Base-by-base conservation (phyloP, 1,284 basidiomycete species). In the Blastosporella zonata region DNA sequence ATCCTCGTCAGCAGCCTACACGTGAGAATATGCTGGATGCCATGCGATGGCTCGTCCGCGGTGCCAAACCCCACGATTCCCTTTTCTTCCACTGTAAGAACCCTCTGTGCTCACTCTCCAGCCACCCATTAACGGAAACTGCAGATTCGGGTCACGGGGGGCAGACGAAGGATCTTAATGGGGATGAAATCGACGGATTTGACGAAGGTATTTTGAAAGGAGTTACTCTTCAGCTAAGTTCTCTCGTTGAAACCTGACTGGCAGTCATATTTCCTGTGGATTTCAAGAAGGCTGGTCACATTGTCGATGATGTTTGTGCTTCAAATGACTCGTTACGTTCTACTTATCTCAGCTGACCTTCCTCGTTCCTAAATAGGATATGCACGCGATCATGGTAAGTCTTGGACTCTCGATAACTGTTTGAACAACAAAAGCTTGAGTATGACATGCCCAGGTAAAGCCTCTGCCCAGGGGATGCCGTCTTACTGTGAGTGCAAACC, bases 31-130 rank as follows among this genome's bases (percentile, higher is more conserved):
- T 97, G 54, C 61, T 91, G n/a, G 74, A 78, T 20, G 90, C 84
- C 1, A 93, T 94, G 89, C 74, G 72, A 37, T 95, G 93, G 93
- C 79, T 96, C n/a, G 89, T 95, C 2, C 67, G 72, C 21, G 82
- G 75, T 52, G 92, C 93, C 1, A 70, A 73, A 23, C 71, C 78
- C 3, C 77, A 95, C 56, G 93, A 95, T 65, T 85, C 91, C 1
- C 68, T 96, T 8, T 92, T 95, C 67, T 87, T 95, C 66, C 92
- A 95, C 59, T 95, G 86, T 86, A 62, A 47, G 81, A 40, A 25
- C n/a, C 15, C 40, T 49, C 35, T 34, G 21, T 12, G 25, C 25
- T 1, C 35, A 12, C 20, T 12, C 31, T 28, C 35, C 6, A 27
- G 23, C 40, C 7, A 46, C 25, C 10, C 38, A 15, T 45, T 49